Evolutionary conservation across 2,329 filamentous ascomycete species (phyloP).

Genomic region (Shiraia bambusicola): DNA sequence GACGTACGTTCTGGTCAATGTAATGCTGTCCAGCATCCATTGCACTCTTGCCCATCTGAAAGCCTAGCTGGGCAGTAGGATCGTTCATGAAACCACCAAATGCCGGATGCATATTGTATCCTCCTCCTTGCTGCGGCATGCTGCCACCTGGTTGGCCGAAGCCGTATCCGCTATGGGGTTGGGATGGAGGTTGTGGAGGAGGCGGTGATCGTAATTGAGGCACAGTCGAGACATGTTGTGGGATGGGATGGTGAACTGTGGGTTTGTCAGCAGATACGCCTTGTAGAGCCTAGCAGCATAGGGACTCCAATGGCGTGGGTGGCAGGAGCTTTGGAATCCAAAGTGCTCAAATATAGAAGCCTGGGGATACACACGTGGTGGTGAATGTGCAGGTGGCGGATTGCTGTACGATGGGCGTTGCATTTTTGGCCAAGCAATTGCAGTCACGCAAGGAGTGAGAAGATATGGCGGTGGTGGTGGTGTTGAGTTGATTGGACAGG

Average conservation of each 20-base stretch:
- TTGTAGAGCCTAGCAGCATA: no score
- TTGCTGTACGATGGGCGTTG: constrained; percentile 77
- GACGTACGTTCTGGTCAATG: constrained; percentile 85
- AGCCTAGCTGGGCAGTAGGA: constrained; percentile 89
- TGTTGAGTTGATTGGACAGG: constrained; percentile 3
- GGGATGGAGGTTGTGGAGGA: constrained; percentile 71
- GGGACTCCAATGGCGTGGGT: no score
- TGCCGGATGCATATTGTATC: constrained; percentile 53
- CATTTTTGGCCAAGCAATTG: constrained; percentile 58
- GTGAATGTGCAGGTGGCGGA: constrained; percentile 73
- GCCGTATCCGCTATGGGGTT: constrained; percentile 66
- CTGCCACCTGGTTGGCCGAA: constrained; percentile 66
- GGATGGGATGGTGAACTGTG: constrained; percentile 79
- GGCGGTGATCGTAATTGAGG: constrained; percentile 94
- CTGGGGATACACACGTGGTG: constrained; percentile 62
- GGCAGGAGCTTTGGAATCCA: no score
- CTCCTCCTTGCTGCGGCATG: constrained; percentile 43
- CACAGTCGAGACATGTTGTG: constrained; percentile 97
- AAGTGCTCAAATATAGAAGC: no score
- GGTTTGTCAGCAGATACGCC: constrained; percentile 1
- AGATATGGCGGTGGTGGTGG: neutral
- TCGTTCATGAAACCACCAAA: constrained; percentile 96
- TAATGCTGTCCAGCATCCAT: constrained; percentile 92
- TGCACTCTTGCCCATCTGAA: constrained; percentile 89
- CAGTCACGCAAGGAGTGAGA: constrained; percentile 6